Base-by-base conservation (phyloP, 2,329 filamentous ascomycete species). In the Gaeumannomyces tritici region DNA sequence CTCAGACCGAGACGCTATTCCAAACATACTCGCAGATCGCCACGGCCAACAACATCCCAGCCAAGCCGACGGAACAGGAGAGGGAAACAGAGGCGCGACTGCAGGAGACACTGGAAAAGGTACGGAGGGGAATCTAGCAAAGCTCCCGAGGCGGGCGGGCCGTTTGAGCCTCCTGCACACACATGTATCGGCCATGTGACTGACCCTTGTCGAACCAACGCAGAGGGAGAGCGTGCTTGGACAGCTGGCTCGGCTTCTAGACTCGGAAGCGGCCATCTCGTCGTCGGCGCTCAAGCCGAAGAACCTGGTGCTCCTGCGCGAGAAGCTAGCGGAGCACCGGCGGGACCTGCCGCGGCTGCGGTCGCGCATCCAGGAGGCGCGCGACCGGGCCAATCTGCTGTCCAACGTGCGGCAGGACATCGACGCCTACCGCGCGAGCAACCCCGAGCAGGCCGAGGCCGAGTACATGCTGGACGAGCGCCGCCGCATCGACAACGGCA, bases 381-480 rank as follows among this genome's bases (percentile, higher is more conserved):
- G 95, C 70, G 88, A 96, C 75, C 88, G 92, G 67, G 89, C 90
- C 63, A 96, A 98, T 75, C 86, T 99, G 35, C 86, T 99, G 62
- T 89, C 88, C 61, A 95, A 91, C 71, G 92, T 99, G 59, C 90
- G 91, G 66, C 89, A 89, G 70, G 95, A 99, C 74, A 98, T 98
- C 74, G 84, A 91, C 74, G 87, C 91, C 62, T 97, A 96, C 78
- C 90, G 89, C 62, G 85, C 88, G 60, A 86, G 85, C 63, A 95
- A 96, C 72, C 90, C 91, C 11, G 89, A 85, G 68, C 86, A 87
- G 3, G 89, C 88, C 62, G 95, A 98, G 77, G 91, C 91, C 58
- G 93, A 99, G 65, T 99, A 98, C 79, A 97, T 99, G 93, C 83
- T 99, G 31, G 89, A 90, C 69, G 95, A 99, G 81, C 84, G 95